Evolutionary conservation across 1,284 basidiomycete species (phyloP), one percentile per base, ranked within the genome.

Genomic region (Limonomyces culmigenus): DNA sequence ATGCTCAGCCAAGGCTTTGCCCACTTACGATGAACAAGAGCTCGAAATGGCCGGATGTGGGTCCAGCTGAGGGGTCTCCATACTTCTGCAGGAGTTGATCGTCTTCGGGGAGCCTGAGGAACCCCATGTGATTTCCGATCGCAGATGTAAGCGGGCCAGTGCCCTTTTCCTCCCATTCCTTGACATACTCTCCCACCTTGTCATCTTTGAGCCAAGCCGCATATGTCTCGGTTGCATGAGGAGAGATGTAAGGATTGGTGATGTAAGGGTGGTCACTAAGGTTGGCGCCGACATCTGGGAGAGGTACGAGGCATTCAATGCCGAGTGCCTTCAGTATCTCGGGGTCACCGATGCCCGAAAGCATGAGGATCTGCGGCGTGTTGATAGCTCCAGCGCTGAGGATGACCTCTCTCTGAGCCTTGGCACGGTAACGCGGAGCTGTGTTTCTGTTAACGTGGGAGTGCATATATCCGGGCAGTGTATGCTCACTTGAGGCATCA

Each of bases 281-380:
- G 42, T 67, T 66, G 44, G 60, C 51, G 12, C 66, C 65, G 19
- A 65, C 62, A 36, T 51, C 48, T 4, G 56, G 55, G n/a, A 36
- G 41, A 43, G 55, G 39, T 5, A 57, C 40, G 10, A 59, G 42
- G 2, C 52, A 36, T 1, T 42, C 39, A 36, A 56, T 52, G 16
- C 52, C 51, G 11, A 50, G 43, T 10, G 39, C 38, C 21, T 19
- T 17, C 8, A 62, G 49, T 3, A 54, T 44, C 8, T 33, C 33
- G 23, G 39, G 36, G 40, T 48, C 42, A 12, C 67, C 67, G 39
- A 70, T 64, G 18, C 67, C 67, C 25, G 25, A 27, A 8, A 27
- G 25, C 10, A 27, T 8, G n/a, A 27, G 25, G 10, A 27, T 8
- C 25, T 27, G n/a, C 10, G n/a, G 25, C 25, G 20, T 39, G 13